These are phyloP conservation scores for Saxispiralis lemnorum DNA, from an alignment of 495 filamentous ascomycete species.

Conservation along the genomic window DNA sequence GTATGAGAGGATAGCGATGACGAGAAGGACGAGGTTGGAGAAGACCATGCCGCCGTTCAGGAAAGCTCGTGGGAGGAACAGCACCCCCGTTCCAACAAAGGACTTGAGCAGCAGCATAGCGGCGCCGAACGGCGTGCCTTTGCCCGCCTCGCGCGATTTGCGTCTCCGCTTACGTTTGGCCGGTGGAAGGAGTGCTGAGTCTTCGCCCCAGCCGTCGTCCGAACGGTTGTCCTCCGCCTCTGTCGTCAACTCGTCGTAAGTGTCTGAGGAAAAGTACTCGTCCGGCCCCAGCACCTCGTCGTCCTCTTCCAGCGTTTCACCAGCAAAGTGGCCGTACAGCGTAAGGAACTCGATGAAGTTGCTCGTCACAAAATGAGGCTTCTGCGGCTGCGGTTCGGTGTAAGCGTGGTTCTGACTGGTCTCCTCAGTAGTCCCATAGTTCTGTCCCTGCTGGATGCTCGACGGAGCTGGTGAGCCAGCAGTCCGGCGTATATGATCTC, in stretches of 20 bases:
- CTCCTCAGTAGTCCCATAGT: conserved; percentile 28
- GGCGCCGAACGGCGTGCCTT: conserved; percentile 53
- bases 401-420: conserved; percentile 13
- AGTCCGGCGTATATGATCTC: conserved; percentile 63
- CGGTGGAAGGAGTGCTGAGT: conserved; percentile 60
- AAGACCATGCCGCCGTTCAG: conserved; percentile 96
- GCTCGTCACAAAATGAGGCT: conserved; percentile 56
- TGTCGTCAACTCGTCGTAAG: conserved; percentile 34
- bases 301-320: conserved; percentile 75
- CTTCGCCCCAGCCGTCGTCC: conserved; percentile 39
- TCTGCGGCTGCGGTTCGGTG: conserved; percentile 22
- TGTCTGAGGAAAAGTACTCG: conserved; percentile 65
- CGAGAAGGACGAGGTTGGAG: conserved; percentile 72
- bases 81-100: conserved; percentile 92
- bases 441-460: conserved; percentile 2
- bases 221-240: conserved; percentile 48
- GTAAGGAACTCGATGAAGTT: conserved; percentile 92
- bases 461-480: conserved; percentile 40
- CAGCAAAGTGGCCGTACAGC: conserved; percentile 91
- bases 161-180: conserved; percentile 51
- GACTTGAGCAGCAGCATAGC: conserved; percentile 78
- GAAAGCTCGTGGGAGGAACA: conserved; percentile 84
- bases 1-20: conserved; percentile 69
- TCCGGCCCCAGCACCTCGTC: conserved; percentile 71
- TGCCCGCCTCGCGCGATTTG: conserved; percentile 53